Base-by-base conservation (phyloP, 208 protist genomes). In the Phytomonas francai region DNA sequence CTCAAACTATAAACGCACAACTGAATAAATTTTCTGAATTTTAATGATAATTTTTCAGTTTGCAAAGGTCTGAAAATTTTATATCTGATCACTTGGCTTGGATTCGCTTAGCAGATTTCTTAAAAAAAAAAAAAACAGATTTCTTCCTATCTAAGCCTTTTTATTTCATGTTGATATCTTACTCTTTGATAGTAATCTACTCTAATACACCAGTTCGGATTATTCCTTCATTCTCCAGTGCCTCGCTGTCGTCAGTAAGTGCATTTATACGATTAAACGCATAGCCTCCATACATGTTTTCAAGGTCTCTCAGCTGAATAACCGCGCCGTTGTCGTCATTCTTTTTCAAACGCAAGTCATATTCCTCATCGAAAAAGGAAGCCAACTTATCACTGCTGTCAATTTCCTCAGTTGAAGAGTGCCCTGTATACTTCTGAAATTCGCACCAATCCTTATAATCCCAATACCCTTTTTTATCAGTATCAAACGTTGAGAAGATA, bases 251-350 rank as follows among this genome's bases (percentile, higher is more conserved):
- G 49, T 85, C 81, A 27, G 77, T 71, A 9, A 94, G 74, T 9
- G 84, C 85, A 68, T 89, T 80, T n/a, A 87, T 70, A 51, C 86
- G 72, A 75, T 94, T 92, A 71, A 79, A 94, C 29, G 83, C 16
- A 62, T 89, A 94, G 0, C 89, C 89, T 19, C 89, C 89, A 63
- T 94, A 94, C 85, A 94, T 92, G 67, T 90, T 79, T 39, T 89
- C 85, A 29, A 94, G 63, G 39, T 94, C 80, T n/a, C 66, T 39
- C 11, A 77, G 25, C 0, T 45, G 66, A 0, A 92, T 70, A 0
- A 89, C 82, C 29, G 81, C 80, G 59, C 72, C 68, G 22, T 67
- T 67, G 3, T n/a, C 70, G 22, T 65, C 65, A 12, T 64, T 65
- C 3, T 4, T 71, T 33, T 59, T 39, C 7, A 79, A 36, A 9